phyloP scores from a whole-genome alignment of 495 filamentous ascomycete species.

The Trichoderma virens region DNA sequence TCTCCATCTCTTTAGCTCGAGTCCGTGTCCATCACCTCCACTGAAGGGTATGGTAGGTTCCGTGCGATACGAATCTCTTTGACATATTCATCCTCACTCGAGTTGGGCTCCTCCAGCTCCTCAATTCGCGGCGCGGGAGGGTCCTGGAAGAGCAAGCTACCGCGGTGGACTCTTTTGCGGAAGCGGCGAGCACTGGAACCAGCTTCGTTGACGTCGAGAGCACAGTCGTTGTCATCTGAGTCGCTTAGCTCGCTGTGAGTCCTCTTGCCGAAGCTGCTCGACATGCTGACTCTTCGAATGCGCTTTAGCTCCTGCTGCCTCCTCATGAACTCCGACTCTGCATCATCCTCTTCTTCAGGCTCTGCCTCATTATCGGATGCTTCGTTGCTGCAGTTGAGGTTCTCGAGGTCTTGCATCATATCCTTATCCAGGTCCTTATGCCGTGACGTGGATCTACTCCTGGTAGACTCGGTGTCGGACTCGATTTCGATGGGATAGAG shows the following conservation, averaged over 20 bases:
- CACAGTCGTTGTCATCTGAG: constrained; percentile 8
- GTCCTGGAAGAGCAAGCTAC: constrained; percentile 13
- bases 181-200: constrained; percentile 8
- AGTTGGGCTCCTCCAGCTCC: constrained; percentile 13
- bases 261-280: constrained; percentile 13
- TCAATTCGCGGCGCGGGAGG: constrained; percentile 8
- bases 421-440: constrained; percentile 1
- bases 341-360: constrained; percentile 17
- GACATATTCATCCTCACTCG: constrained; percentile 10
- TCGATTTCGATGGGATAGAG: constrained; percentile 26
- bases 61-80: background rate
- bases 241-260: constrained; percentile 15
- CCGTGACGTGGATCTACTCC: background rate
- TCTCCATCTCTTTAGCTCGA: constrained; percentile 1
- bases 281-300: constrained; percentile 9
- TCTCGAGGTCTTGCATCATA: constrained; percentile 9
- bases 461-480: constrained; percentile 18
- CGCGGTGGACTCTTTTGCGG: constrained; percentile 7
- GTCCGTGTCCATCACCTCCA: constrained; percentile 10
- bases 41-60: constrained; percentile 9
- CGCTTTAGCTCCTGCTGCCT: constrained; percentile 10
- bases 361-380: constrained; percentile 29
- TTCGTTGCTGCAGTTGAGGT: constrained; percentile 11
- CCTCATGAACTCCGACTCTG: background rate
- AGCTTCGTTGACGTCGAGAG: constrained; percentile 8